Base-by-base conservation (phyloP, 2,329 filamentous ascomycete species). In the Fusarium avenaceum region DNA sequence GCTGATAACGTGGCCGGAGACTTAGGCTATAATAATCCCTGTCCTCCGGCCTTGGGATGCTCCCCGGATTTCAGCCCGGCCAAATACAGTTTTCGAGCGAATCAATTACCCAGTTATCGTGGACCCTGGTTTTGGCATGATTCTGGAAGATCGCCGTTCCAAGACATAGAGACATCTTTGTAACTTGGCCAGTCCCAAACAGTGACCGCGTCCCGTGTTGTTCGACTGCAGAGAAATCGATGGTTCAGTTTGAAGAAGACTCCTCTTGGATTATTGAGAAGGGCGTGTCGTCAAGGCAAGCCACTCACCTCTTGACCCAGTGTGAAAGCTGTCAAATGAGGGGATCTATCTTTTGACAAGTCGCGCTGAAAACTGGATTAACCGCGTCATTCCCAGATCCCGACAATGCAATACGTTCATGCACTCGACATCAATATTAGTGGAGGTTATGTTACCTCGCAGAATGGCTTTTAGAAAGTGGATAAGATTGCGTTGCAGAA, bases 51-150 rank as follows among this genome's bases (percentile, higher is more conserved):
- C 63, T 71, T 69, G 63, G 67, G 63, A 63, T 48, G 69, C 74
- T 77, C 75, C 76, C 77, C 77, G 71, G 76, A 77, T 78, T 78
- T 72, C 65, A 72, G 72, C 62, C 72, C 59, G 61, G 67, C 59
- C 70, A 69, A 69, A 68, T 55, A 40, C 67, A 67, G 63, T 55
- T 58, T 51, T 67, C 50, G 57, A 71, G 44, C 64, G 57, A 67
- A 71, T 65, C 62, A 54, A 38, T 53, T 63, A 28, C 26, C 53
- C 38, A 55, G 57, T 42, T 65, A 51, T 46, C 61, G 51, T 70
- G 62, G 57, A 63, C 66, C 56, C 54, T 70, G 45, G 43, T 42
- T 68, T 75, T 72, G 73, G 70, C 71, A 74, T 75, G 69, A 72
- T 76, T 76, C 71, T 76, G 72, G 75, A 76, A 76, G 73, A 75